Evolutionary conservation across 2,329 filamentous ascomycete species (phyloP).

Genomic region (Nothopassalora personata): DNA sequence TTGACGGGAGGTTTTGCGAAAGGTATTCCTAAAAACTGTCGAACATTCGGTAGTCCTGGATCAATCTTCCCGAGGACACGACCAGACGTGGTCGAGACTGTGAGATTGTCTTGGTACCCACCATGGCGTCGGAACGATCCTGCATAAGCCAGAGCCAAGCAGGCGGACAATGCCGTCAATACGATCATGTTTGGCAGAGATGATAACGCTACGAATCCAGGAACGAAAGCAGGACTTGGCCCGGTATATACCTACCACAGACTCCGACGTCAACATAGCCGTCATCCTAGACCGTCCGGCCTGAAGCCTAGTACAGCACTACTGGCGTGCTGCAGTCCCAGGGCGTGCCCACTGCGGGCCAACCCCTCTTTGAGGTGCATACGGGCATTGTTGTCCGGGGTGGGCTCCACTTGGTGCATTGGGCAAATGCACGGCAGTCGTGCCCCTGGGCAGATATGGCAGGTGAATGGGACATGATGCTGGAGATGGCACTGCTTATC

Average conservation of each 20-base stretch:
- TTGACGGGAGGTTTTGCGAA: slow-evolving; percentile 34
- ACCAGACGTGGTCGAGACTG: slow-evolving; percentile 7
- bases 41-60: slow-evolving; percentile 9
- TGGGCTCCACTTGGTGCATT: not conserved
- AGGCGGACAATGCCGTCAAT: not conserved
- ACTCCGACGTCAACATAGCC: not conserved
- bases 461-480: not conserved
- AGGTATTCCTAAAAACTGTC: slow-evolving; percentile 34
- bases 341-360: not conserved
- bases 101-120: not conserved
- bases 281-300: not conserved
- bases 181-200: not conserved
- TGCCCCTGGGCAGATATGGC: not conserved
- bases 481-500: too few relatives aligned
- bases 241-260: not conserved
- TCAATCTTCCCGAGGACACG: slow-evolving; percentile 10
- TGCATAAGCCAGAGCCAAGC: not conserved
- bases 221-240: not conserved
- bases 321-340: not conserved
- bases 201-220: not conserved
- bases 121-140: not conserved
- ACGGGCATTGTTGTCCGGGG: not conserved
- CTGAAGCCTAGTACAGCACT: not conserved
- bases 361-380: not conserved
- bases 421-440: not conserved